These are phyloP conservation scores for Sporothrix dimorphospora DNA, from an alignment of 2,329 filamentous ascomycete species.

Conservation along the genomic window DNA sequence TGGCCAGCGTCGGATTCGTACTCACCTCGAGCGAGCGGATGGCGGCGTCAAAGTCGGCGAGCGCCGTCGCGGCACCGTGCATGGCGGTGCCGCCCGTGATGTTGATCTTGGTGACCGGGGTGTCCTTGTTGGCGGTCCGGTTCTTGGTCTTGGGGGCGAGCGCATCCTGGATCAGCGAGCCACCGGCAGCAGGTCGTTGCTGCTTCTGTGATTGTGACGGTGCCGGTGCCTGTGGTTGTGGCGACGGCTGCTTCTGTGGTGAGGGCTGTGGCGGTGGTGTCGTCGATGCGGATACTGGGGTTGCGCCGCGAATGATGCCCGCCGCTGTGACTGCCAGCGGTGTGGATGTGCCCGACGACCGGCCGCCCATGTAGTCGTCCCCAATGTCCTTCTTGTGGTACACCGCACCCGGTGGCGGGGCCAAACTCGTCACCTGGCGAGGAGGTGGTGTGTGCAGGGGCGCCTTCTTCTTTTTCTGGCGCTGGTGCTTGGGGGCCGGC, in stretches of 20 bases:
- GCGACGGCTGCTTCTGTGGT: slow-evolving; percentile 54
- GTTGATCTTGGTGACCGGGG: slow-evolving; percentile 62
- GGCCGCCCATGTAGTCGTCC: slow-evolving; percentile 70
- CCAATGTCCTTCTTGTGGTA: slow-evolving; percentile 75
- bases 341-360: slow-evolving; percentile 46
- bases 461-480: slow-evolving; percentile 59
- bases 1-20: slow-evolving; percentile 73
- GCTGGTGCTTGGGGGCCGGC: slow-evolving; percentile 53
- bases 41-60: slow-evolving; percentile 74
- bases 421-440: slow-evolving; percentile 65
- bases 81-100: slow-evolving; percentile 79
- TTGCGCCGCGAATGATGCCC: not conserved
- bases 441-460: slow-evolving; percentile 66
- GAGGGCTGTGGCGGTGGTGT: slow-evolving; percentile 39
- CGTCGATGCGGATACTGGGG: slow-evolving; percentile 18
- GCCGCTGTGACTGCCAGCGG: slow-evolving; percentile 31
- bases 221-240: not conserved
- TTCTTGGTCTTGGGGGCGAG: slow-evolving; percentile 56
- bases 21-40: slow-evolving; percentile 90
- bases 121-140: not conserved
- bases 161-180: slow-evolving; percentile 79
- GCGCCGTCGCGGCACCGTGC: slow-evolving; percentile 75
- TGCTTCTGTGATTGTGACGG: not conserved
- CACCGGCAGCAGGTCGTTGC: slow-evolving; percentile 54
- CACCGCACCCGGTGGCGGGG: slow-evolving; percentile 63